Percentiles rank a stretch among this genome's conserved stretches.
phyloP scores from a whole-genome alignment of 2,329 filamentous ascomycete species.

The Paecilomyces formosus region DNA sequence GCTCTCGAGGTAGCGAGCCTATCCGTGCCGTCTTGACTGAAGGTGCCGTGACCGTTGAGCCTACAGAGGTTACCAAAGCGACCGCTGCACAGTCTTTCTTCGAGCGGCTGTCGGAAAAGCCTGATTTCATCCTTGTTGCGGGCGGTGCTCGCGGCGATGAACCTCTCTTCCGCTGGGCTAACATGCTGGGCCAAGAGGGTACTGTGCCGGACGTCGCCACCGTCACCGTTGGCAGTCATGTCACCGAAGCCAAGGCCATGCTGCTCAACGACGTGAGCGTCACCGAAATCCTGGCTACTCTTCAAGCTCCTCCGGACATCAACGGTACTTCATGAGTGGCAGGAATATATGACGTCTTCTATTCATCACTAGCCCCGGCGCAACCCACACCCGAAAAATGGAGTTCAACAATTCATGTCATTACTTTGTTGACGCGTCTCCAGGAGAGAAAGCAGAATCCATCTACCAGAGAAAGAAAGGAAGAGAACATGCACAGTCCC shows the following conservation, averaged over 20 bases:
- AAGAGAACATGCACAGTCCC: neutral
- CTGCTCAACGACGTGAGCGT: slow-evolving; percentile 81
- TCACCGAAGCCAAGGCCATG: slow-evolving; percentile 75
- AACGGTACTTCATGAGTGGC: neutral
- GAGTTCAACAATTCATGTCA: too few species aligned
- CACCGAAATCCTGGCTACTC: slow-evolving; percentile 36
- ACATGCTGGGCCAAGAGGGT: slow-evolving; percentile 54
- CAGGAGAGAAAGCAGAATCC: neutral
- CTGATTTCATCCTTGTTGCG: slow-evolving; percentile 81
- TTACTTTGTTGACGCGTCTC: neutral
- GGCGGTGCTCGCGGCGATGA: slow-evolving; percentile 87
- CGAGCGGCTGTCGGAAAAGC: slow-evolving; percentile 51
- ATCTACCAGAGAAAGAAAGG: neutral
- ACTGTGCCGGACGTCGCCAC: slow-evolving; percentile 64
- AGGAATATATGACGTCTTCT: neutral
- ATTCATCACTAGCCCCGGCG: neutral
- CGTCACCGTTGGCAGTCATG: slow-evolving; percentile 73
- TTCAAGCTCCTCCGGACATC: neutral
- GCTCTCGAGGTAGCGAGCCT: slow-evolving; percentile 71
- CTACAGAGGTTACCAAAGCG: slow-evolving; percentile 76
- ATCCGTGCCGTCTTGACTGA: slow-evolving; percentile 79
- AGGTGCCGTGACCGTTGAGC: slow-evolving; percentile 73
- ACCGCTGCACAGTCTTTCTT: slow-evolving; percentile 69
- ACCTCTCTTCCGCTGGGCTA: slow-evolving; percentile 90
- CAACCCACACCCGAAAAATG: neutral